A percentile compares a stretch with the other conserved stretches of the same genome.
Evolutionary conservation across 345 rosid species (phyloP).

Genomic region (Pistacia vera): DNA sequence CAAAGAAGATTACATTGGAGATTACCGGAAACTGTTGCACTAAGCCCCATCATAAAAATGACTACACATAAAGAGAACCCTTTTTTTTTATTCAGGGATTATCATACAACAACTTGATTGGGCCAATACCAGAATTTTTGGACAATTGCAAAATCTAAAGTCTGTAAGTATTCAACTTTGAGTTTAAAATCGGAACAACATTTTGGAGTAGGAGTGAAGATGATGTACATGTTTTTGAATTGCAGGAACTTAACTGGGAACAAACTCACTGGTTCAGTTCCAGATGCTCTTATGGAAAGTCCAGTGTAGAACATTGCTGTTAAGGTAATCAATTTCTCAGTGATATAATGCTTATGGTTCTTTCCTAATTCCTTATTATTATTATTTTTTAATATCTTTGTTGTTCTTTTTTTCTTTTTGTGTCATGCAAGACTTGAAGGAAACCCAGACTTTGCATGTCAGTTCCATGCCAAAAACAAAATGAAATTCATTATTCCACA

Average conservation of each 20-base stretch:
- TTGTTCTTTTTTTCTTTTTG: too few species aligned
- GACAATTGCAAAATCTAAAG: conserved; percentile 12
- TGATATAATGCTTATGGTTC: not conserved
- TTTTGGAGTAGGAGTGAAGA: not conserved
- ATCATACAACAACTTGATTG: conserved; percentile 33
- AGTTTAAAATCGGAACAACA: not conserved
- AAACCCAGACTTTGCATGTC: not conserved
- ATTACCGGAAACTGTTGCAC: not conserved
- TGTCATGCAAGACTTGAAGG: not conserved
- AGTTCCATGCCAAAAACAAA: not conserved
- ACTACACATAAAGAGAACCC: not conserved
- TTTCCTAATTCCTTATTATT: not conserved
- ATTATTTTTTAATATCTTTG: too few species aligned
- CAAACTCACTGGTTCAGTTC: not conserved
- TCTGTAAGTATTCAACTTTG: not conserved
- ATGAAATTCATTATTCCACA: not conserved
- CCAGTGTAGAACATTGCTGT: not conserved
- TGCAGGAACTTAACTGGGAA: not conserved
- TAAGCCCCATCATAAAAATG: too few species aligned
- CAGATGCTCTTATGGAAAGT: not conserved
- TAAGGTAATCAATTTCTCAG: not conserved
- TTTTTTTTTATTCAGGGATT: conserved; percentile 26
- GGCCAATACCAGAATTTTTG: conserved; percentile 17
- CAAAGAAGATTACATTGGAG: not conserved
- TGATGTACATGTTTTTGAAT: not conserved